These are phyloP conservation scores for Cladophialophora bantiana DNA, from an alignment of 2,329 filamentous ascomycete genomes.

Conservation along the genomic window DNA sequence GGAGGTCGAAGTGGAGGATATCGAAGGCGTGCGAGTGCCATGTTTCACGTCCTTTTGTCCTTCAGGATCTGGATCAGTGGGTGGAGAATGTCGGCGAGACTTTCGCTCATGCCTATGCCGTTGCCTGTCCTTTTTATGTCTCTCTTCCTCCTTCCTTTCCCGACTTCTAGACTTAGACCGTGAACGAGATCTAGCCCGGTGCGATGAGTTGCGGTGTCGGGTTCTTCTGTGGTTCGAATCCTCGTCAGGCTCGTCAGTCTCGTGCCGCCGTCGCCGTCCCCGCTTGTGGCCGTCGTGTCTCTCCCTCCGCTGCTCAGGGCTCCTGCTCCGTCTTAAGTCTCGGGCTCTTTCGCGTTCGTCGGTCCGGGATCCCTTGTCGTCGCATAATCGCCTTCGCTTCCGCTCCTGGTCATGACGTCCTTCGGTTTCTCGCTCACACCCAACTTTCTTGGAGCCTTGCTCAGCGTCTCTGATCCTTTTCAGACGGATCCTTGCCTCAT, in stretches of 20 bases:
- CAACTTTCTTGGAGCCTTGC: conserved; percentile 40
- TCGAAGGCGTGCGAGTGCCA: neutral
- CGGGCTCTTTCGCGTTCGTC: neutral
- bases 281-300: conserved; percentile 19
- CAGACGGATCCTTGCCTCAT: conserved; percentile 76
- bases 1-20: conserved; percentile 50
- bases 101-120: neutral
- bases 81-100: conserved; percentile 1
- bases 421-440: conserved; percentile 30
- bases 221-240: conserved; percentile 16
- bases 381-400: conserved; percentile 43
- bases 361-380: conserved; percentile 33
- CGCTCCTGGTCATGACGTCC: conserved; percentile 23
- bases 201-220: conserved; percentile 29
- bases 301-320: conserved; percentile 28
- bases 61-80: neutral
- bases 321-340: conserved; percentile 15
- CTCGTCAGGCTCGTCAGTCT: neutral
- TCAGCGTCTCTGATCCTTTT: conserved; percentile 63
- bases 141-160: conserved; percentile 23
- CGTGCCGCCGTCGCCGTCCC: neutral
- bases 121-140: conserved; percentile 22
- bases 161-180: conserved; percentile 30
- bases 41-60: neutral
- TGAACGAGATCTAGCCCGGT: conserved; percentile 30